phyloP scores from a whole-genome alignment of 2,329 filamentous ascomycete species.

The Claviceps digitariae region DNA sequence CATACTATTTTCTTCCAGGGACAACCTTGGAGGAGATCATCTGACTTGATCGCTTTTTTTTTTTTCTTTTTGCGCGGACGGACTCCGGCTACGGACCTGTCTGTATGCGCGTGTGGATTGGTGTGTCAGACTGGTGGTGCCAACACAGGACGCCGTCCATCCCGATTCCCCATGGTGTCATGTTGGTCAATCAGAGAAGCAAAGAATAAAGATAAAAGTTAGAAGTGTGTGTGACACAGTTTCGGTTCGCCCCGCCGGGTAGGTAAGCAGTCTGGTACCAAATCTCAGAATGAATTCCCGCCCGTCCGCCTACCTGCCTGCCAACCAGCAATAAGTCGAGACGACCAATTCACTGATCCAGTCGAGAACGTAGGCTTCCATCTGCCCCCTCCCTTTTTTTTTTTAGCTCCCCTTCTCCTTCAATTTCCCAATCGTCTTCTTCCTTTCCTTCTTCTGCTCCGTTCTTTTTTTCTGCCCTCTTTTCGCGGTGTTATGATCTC shows the following conservation, averaged over 20 bases:
- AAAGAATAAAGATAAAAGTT: background rate
- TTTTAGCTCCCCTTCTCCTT: background rate
- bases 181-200: too few species aligned
- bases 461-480: background rate
- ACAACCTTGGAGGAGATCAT: too few species aligned
- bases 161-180: background rate
- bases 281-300: too few species aligned
- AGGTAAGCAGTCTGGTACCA: background rate
- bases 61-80: too few species aligned
- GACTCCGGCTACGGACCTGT: too few species aligned
- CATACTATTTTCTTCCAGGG: too few species aligned
- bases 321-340: background rate
- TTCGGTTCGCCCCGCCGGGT: constrained; percentile 2
- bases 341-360: background rate
- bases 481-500: background rate
- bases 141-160: background rate
- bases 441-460: background rate
- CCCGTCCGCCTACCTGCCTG: too few species aligned
- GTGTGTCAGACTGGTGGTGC: background rate
- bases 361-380: background rate
- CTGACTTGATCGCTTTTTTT: too few species aligned
- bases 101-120: background rate
- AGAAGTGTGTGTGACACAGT: background rate
- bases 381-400: background rate
- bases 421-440: too few species aligned